phyloP scores from a whole-genome alignment of 1,284 basidiomycete genomes.

The Cutaneotrichosporon sp. region DNA sequence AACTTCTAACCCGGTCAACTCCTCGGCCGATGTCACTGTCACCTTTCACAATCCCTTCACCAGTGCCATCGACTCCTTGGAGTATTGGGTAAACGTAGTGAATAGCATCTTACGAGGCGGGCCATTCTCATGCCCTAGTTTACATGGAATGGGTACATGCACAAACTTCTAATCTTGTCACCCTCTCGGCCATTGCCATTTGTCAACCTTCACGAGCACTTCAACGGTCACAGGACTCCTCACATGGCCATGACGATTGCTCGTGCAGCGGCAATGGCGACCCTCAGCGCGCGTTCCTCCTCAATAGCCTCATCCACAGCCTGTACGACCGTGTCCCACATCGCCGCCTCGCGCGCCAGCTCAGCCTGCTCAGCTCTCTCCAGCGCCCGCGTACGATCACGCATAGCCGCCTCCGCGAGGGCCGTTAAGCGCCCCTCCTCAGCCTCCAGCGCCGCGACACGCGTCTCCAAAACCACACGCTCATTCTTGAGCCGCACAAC shows the following conservation, averaged over 20 bases:
- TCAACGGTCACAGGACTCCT: too few species aligned
- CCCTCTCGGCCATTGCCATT: not conserved
- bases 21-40: not conserved
- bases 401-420: constrained; percentile 4
- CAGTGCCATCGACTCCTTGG: too few species aligned
- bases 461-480: constrained; percentile 5
- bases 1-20: not conserved
- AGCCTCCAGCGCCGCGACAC: constrained; percentile 1
- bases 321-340: constrained; percentile 11
- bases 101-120: not conserved
- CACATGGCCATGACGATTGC: constrained; percentile 1
- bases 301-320: constrained; percentile 15
- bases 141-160: constrained; percentile 1
- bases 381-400: constrained; percentile 8
- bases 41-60: too few species aligned
- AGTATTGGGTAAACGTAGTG: not conserved
- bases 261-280: not conserved
- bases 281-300: constrained; percentile 8
- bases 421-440: constrained; percentile 9
- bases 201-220: too few species aligned
- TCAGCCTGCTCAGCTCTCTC: constrained; percentile 1
- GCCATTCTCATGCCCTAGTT: not conserved
- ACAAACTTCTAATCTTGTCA: not conserved
- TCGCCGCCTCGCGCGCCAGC: constrained; percentile 4
- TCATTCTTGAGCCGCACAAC: constrained; percentile 8